Evolutionary conservation across 192 early-diverging fungal species (phyloP).

Genomic region (Spizellomyces punctatus): DNA sequence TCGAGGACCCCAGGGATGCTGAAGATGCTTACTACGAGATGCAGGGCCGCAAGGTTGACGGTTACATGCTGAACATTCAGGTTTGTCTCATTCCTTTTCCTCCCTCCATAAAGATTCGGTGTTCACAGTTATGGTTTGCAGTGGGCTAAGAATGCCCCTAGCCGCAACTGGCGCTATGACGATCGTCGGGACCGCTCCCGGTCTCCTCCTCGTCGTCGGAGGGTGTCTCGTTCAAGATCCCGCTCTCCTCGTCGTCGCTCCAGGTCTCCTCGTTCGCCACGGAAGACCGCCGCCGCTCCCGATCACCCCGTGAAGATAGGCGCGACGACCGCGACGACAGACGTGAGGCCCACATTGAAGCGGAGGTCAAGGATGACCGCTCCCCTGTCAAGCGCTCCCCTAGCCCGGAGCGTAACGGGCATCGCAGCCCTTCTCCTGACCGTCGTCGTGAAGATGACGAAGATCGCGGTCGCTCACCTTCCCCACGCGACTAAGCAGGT

Average conservation of each 20-base stretch:
- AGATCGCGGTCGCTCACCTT: background rate
- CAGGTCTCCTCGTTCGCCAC: slow-evolving; percentile 2
- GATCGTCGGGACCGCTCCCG: slow-evolving; percentile 47
- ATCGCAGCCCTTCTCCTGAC: slow-evolving; percentile 19
- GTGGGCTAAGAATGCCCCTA: slow-evolving; percentile 88
- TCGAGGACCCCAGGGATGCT: slow-evolving; percentile 87
- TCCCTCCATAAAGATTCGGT: background rate
- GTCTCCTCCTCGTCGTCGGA: slow-evolving; percentile 25
- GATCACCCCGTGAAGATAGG: slow-evolving; percentile 14
- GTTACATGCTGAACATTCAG: slow-evolving; percentile 81
- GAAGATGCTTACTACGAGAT: slow-evolving; percentile 93
- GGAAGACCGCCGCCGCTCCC: slow-evolving; percentile 17
- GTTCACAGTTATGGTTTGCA: slow-evolving; percentile 8
- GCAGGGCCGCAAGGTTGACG: slow-evolving; percentile 82
- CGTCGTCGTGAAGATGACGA: background rate
- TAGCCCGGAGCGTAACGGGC: slow-evolving; percentile 16
- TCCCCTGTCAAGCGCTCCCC: slow-evolving; percentile 7
- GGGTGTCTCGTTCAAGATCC: background rate
- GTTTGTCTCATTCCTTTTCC: slow-evolving; percentile 20
- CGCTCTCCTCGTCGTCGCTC: slow-evolving; percentile 12
- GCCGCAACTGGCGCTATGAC: slow-evolving; percentile 75
- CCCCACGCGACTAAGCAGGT: slow-evolving; percentile 18
- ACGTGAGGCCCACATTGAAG: background rate
- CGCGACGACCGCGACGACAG: slow-evolving; percentile 6
- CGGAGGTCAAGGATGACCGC: background rate